Base-by-base conservation (phyloP, 768 basidiomycete species). In the Phlebiopsis gigantea region DNA sequence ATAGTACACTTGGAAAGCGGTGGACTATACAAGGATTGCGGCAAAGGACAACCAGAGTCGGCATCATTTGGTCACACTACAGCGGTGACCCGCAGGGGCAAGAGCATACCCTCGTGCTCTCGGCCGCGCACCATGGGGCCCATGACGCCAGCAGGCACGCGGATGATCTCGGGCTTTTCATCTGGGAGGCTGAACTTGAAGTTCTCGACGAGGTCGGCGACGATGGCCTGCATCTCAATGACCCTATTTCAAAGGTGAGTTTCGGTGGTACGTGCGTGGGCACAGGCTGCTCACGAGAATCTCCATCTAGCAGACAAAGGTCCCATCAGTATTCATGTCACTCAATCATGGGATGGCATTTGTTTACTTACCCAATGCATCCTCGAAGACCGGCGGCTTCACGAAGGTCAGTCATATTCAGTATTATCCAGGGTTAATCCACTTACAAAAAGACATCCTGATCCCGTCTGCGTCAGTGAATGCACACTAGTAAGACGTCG, bases 141-240 rank as follows among this genome's bases (percentile, higher is more conserved):
- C 67, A 74, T 71, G 22, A 71, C 30, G 0, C 65, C 69, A 1
- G 67, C 65, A 5, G 69, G 66, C 22, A 68, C 62, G 44, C 73
- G 66, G 17, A 66, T 41, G 34, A 74, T 69, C 42, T 66, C 64
- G 0, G 68, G 62, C 50, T 67, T 69, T 26, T 68, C 66, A 2
- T 61, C 61, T 0, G 73, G 71, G 24, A 72, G 62, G n/a, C 63
- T 45, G 48, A 71, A 72, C 48, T 69, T 64, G 54, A 75, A 75
- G 45, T 69, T 67, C 57, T 71, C 70, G 19, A 75, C 55, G 28
- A 75, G 68, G 41, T 72, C 69, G 17, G 68, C 63, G 14, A 71
- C 61, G 46, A 74, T 63, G 4, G 66, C 65, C 54, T 73, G 72
- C 63, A 70, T 68, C 53, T 75, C 73, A 24, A 71, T 63, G 19